Base-by-base conservation (phyloP, 352 stramenopile genomes). In the Globisporangium uncinulatum region DNA sequence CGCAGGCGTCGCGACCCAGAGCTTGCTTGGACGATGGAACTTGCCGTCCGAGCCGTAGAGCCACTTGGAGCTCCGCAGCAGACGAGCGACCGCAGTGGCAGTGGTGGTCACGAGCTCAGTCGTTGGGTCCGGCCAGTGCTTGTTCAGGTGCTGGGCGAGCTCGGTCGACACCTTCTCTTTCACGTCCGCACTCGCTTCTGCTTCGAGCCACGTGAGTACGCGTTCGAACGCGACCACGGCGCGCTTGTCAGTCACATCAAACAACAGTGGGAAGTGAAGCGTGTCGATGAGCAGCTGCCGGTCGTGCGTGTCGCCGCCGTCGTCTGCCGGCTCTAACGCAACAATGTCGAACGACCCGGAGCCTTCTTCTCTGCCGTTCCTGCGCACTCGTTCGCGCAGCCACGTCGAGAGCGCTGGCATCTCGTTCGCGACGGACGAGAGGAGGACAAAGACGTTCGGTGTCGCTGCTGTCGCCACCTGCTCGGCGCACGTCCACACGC, bases 121-220 rank as follows among this genome's bases (percentile, higher is more conserved):
- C 19, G 5, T 34, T 37, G 15, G 19, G 13, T 14, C 32, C 15
- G 57, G 49, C 81, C 81, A 91, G 10, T 66, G 57, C 0, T 63
- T 63, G 31, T 89, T 74, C 37, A 89, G 42, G 21, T 73, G 58
- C 7, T 62, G 55, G 19, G 74, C 72, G 24, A 92, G 59, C 47
- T 72, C 66, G 31, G 48, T 58, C 14, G 82, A 89, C n/a, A 89
- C 54, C 0, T 19, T 62, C 9, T 65, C 61, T 32, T 80, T 87
- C 3, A 68, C 15, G 4, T 41, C 29, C 6, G 57, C 8, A 42
- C 78, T 55, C 20, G 60, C 7, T 20, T 89, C 82, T 3, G 19
- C 32, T 37, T 74, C 60, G 32, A 89, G 67, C 82, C 75, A 88
- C 54, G 68, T 54, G n/a, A n/a, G n/a, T n/a, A n/a, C n/a, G n/a